Evolutionary conservation across 2,329 filamentous ascomycete genomes (phyloP), one percentile per base, ranked within the genome.

Genomic region (Hymenoscyphus fraxineus): DNA sequence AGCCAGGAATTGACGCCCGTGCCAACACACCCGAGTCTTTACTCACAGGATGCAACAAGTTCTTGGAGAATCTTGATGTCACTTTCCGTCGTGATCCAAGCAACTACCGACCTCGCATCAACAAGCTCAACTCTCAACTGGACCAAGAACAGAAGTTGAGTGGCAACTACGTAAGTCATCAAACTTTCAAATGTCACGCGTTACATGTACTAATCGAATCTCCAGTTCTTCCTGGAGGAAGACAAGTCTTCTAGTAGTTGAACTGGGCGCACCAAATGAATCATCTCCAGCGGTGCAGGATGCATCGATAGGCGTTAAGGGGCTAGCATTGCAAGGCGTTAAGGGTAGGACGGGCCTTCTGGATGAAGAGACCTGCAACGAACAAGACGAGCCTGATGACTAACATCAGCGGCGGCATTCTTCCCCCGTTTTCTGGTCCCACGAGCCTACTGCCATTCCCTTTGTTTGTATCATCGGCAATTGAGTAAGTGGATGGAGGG

Each of bases 71-170:
- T 79, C 83, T 99, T 68, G 92, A 99, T 73, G 95, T 99, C 73
- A 98, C 95, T 59, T 99, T 99, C 90, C 92, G 95, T 75, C 93
- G 96, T 77, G 95, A 99, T 76, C 95, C 96, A 68, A 93, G 89
- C 80, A 97, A 95, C 75, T 99, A 87, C 85, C 89, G 95, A 67
- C 95, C 96, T 68, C 92, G 96, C 80, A 99, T 99, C 84, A 99
- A 99, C 87, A 99, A 99, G 86, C 82, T 87, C 75, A 89, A 93
- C 79, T 95, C 91, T 76, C 95, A 99, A 82, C 86, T 98, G 72
- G 95, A 99, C 79, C 93, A 97, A 78, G 95, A 98, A 77, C 95
- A 99, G 85, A 99, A 99, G 85, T 73, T 93, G 74, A 81, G 80
- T 70, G 96, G 96, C 73, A 98, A 98, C 81, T 99, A 90, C 82